Percentiles rank a stretch among this genome's conserved stretches.
These are phyloP conservation scores for Fusarium anguioides DNA, from an alignment of 2,329 filamentous ascomycete genomes.

Conservation along the genomic window DNA sequence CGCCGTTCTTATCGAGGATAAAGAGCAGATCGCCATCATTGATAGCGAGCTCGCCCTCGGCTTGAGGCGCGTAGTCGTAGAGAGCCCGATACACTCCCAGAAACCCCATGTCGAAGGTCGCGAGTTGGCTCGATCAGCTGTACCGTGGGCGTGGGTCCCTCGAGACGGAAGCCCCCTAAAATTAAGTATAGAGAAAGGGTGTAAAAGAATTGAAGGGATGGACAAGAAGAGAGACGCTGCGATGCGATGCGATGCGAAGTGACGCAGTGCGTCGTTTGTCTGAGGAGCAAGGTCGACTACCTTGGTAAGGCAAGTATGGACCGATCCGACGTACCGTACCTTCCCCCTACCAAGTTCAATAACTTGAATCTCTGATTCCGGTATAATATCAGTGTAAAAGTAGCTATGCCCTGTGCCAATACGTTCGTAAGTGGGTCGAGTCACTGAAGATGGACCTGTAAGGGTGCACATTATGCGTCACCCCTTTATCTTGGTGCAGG, in stretches of 20 bases:
- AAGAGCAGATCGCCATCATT: slow-evolving; percentile 89
- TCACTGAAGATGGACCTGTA: neutral
- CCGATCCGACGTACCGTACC: slow-evolving; percentile 22
- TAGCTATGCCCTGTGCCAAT: slow-evolving; percentile 11
- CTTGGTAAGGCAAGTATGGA: slow-evolving; percentile 32
- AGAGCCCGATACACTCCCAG: slow-evolving; percentile 89
- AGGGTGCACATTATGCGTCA: slow-evolving; percentile 4
- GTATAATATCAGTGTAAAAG: neutral
- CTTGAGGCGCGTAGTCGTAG: slow-evolving; percentile 92
- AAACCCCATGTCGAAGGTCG: slow-evolving; percentile 78
- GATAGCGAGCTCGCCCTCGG: slow-evolving; percentile 85
- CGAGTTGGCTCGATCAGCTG: slow-evolving; percentile 35
- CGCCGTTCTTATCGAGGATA: slow-evolving; percentile 81
- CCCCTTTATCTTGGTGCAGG: slow-evolving; percentile 10
- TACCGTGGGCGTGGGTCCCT: slow-evolving; percentile 36
- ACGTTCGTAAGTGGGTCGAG: neutral
- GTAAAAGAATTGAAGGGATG: neutral
- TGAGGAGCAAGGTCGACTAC: slow-evolving; percentile 40
- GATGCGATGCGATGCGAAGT: slow-evolving; percentile 41
- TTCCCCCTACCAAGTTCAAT: slow-evolving; percentile 36
- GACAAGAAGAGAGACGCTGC: slow-evolving; percentile 23
- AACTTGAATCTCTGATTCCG: slow-evolving; percentile 17
- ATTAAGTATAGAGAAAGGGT: slow-evolving; percentile 12
- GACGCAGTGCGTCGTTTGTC: slow-evolving; percentile 49
- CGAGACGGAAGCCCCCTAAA: slow-evolving; percentile 15